These are phyloP conservation scores for Catunica adiposa DNA, from an alignment of 2,329 filamentous ascomycete genomes.

Conservation along the genomic window DNA sequence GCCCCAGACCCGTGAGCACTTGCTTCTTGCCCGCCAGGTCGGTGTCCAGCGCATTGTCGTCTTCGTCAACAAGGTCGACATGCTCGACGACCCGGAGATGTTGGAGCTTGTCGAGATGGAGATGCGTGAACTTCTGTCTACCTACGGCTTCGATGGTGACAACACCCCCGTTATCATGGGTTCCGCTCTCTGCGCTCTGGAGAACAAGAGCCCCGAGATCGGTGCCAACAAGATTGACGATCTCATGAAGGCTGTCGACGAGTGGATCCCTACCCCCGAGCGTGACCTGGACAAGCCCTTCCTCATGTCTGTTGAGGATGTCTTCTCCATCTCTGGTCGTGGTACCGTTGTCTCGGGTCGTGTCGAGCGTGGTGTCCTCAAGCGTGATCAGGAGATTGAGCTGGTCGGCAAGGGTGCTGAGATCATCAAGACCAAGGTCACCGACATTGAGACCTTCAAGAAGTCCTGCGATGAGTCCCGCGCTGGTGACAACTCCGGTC, in stretches of 20 bases:
- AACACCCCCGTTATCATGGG: conserved; percentile 95
- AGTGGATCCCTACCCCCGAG: conserved; percentile 89
- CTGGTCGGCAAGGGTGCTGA: conserved; percentile 71
- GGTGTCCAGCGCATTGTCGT: conserved; percentile 97
- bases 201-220: conserved; percentile 74
- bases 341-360: conserved; percentile 93
- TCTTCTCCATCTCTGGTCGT: conserved; percentile 80
- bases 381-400: conserved; percentile 90
- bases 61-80: conserved; percentile 99
- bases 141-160: conserved; percentile 95
- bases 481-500: conserved; percentile 94
- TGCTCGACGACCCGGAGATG: conserved; percentile 96
- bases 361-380: conserved; percentile 87
- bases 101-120: conserved; percentile 99
- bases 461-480: conserved; percentile 95
- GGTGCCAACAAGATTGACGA: conserved; percentile 78
- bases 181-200: conserved; percentile 85
- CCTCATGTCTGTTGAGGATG: conserved; percentile 94
- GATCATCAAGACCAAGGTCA: conserved; percentile 95
- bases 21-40: conserved; percentile 93
- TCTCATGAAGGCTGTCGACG: conserved; percentile 75
- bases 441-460: conserved; percentile 99
- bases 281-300: conserved; percentile 97
- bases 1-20: conserved; percentile 97
- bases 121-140: conserved; percentile 89